Conservation (phyloP, 1,284 basidiomycete genomes). For the Earliella scabrosa region DNA sequence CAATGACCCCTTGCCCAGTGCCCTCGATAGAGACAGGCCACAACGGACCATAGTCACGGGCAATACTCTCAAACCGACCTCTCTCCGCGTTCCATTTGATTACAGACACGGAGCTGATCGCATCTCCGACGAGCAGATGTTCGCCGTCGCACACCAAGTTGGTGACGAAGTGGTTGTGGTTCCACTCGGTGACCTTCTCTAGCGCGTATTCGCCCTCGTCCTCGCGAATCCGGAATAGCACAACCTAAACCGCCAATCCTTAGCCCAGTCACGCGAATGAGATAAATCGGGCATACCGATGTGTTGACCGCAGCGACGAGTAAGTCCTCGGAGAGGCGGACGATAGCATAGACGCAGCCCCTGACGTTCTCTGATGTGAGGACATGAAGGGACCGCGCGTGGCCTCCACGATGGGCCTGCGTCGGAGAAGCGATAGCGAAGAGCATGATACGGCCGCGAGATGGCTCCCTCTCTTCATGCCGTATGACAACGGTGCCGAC, state of each 20-base stretch:
- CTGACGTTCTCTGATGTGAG: conserved; percentile 39
- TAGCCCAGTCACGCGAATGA: neutral
- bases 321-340: conserved; percentile 43
- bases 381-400: conserved; percentile 30
- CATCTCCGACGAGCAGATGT: conserved; percentile 74
- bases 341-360: conserved; percentile 69
- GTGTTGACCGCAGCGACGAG: conserved; percentile 78
- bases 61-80: conserved; percentile 59
- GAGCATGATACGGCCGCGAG: conserved; percentile 59
- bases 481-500: conserved; percentile 62
- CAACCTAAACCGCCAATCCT: conserved; percentile 44
- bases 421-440: conserved; percentile 42
- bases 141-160: conserved; percentile 57
- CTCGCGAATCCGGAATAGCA: conserved; percentile 41
- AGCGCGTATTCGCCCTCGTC: conserved; percentile 33
- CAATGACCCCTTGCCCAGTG: conserved; percentile 65
- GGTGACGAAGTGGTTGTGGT: conserved; percentile 82
- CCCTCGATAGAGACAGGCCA: conserved; percentile 69
- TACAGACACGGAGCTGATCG: conserved; percentile 81
- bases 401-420: too few species aligned
- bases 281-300: conserved; percentile 54
- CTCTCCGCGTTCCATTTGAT: conserved; percentile 51
- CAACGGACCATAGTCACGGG: conserved; percentile 79
- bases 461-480: conserved; percentile 59
- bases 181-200: conserved; percentile 61